Percentiles rank a stretch among this genome's conserved stretches.
phyloP scores from a whole-genome alignment of 306 rosid species.

The Pyrus communis region DNA sequence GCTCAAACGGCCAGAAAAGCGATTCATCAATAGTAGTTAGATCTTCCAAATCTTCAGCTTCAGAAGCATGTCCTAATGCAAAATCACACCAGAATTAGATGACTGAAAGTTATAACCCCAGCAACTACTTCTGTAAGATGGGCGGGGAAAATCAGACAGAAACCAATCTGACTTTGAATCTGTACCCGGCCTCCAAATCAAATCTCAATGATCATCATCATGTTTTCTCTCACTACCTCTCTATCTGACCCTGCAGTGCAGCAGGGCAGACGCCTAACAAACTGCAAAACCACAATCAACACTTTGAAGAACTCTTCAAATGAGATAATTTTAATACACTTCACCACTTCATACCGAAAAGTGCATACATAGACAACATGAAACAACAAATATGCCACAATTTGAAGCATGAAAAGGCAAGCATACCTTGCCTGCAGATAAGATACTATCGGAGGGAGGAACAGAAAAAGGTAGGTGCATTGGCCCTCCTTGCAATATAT shows the following conservation, averaged over 20 bases:
- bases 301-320: background rate
- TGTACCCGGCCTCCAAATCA: background rate
- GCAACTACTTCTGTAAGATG: slow-evolving; percentile 4
- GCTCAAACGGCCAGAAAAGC: slow-evolving; percentile 51
- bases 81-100: background rate
- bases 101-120: background rate
- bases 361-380: no score
- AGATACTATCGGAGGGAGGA: slow-evolving; percentile 51
- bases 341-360: background rate
- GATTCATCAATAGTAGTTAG: slow-evolving; percentile 22
- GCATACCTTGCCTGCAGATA: slow-evolving; percentile 72
- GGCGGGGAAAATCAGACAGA: slow-evolving; percentile 9
- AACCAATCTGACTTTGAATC: background rate
- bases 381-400: background rate
- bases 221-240: slow-evolving; percentile 60
- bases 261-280: slow-evolving; percentile 36
- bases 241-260: slow-evolving; percentile 58
- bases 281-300: slow-evolving; percentile 40
- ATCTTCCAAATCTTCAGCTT: slow-evolving; percentile 15
- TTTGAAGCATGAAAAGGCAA: slow-evolving; percentile 12
- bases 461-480: slow-evolving; percentile 1
- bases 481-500: slow-evolving; percentile 74
- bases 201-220: background rate
- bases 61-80: background rate
- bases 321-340: background rate